Conservation (phyloP, 108 stramenopile genomes). For the Pseudonitzschia delicatissima region DNA sequence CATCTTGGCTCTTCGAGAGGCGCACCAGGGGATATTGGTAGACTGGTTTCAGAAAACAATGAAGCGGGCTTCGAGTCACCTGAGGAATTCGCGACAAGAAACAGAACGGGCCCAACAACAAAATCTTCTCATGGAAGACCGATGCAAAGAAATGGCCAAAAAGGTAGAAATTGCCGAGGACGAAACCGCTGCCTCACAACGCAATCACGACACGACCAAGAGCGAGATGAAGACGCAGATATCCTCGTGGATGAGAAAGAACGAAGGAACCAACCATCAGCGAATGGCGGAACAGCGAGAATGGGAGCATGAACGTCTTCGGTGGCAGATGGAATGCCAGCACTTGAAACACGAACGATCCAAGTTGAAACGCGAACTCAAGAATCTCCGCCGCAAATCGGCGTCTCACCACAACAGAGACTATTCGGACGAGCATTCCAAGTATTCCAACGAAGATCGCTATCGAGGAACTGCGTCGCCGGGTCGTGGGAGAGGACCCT, state of each 20-base stretch:
- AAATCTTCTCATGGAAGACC: background rate
- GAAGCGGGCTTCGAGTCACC: background rate
- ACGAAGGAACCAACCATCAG: conserved; percentile 4
- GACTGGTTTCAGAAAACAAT: conserved; percentile 16
- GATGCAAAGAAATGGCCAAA: background rate
- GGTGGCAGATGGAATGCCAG: conserved; percentile 7
- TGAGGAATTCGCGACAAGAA: background rate
- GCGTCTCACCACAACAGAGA: background rate
- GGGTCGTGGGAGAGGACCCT: background rate
- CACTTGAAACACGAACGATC: conserved; percentile 9
- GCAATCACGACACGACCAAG: conserved; percentile 3
- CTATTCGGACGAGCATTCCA: background rate
- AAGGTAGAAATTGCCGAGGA: background rate
- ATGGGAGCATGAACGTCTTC: conserved; percentile 5
- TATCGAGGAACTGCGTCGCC: background rate
- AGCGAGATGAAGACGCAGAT: conserved; percentile 20
- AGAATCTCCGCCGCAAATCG: background rate
- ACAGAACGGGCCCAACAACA: background rate
- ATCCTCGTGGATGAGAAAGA: conserved; percentile 16
- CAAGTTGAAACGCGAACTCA: conserved; percentile 1
- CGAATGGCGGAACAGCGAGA: conserved; percentile 9
- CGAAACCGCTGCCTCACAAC: background rate
- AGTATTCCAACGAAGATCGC: background rate
- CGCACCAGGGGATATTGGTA: conserved; percentile 3
- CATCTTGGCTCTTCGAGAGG: background rate